Conservation (phyloP, 2,329 filamentous ascomycete genomes). For the Ascochyta fabae region DNA sequence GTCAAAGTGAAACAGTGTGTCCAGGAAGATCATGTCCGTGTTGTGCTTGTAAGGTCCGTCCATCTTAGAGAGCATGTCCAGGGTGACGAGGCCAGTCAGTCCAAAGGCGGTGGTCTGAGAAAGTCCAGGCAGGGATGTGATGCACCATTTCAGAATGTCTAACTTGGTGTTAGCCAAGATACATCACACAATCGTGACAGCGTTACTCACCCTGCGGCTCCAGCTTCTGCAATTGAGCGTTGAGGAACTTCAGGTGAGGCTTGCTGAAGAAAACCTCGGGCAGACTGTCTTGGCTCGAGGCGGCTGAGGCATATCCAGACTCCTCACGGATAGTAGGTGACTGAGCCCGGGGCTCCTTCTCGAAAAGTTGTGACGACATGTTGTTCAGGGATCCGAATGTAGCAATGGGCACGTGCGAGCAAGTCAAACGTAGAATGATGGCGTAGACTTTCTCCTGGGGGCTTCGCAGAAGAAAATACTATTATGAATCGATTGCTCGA, state of each 20-base stretch:
- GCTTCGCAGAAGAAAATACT: constrained; percentile 28
- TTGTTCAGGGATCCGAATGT: constrained; percentile 11
- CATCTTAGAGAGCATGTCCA: constrained; percentile 77
- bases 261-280: constrained; percentile 85
- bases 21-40: constrained; percentile 61
- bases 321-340: constrained; percentile 59
- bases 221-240: constrained; percentile 85
- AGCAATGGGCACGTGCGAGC: constrained; percentile 30
- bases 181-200: background rate
- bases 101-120: constrained; percentile 64
- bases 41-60: constrained; percentile 63
- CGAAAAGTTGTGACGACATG: constrained; percentile 41
- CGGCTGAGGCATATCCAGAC: constrained; percentile 83
- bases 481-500: constrained; percentile 30
- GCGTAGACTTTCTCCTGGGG: constrained; percentile 19
- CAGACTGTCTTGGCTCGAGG: constrained; percentile 67
- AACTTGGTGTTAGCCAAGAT: constrained; percentile 31
- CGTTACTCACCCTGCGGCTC: constrained; percentile 70
- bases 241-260: constrained; percentile 87
- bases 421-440: constrained; percentile 16
- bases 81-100: constrained; percentile 58
- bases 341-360: constrained; percentile 34
- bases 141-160: constrained; percentile 92
- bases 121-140: constrained; percentile 85
- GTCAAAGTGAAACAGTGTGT: constrained; percentile 61